A percentile compares a stretch with the other conserved stretches of the same genome.
Conservation (phyloP, 83 land plant genomes). For the Larix sibirica region DNA sequence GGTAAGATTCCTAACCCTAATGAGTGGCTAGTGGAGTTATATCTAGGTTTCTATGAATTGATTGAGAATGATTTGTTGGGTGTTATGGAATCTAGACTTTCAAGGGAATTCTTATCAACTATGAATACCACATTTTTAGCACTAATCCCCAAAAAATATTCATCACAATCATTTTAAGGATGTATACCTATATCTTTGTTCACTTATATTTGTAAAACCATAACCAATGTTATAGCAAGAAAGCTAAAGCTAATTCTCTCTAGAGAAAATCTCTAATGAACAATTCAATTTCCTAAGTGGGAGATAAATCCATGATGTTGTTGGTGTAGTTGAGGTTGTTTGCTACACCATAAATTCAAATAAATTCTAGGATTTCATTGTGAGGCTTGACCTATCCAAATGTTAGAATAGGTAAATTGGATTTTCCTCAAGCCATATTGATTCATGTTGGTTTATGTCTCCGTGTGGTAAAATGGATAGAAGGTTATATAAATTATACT, state of each 20-base stretch:
- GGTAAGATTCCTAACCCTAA: neutral
- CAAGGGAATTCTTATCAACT: neutral
- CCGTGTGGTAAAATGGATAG: neutral
- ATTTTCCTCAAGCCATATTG: neutral
- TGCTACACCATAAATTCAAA: no score
- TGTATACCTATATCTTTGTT: neutral
- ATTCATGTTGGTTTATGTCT: neutral
- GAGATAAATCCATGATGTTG: neutral
- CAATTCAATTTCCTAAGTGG: neutral
- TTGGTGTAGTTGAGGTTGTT: neutral
- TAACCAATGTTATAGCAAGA: neutral
- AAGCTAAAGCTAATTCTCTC: neutral
- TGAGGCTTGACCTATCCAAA: neutral
- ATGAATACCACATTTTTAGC: neutral
- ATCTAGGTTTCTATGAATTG: neutral
- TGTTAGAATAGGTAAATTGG: neutral
- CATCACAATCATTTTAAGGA: neutral
- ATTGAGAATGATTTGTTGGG: neutral
- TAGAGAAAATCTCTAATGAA: neutral
- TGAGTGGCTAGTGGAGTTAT: neutral
- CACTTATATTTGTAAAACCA: neutral
- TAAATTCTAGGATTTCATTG: neutral
- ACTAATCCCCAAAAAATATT: neutral
- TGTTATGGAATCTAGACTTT: neutral
- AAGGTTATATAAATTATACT: no score